Evolutionary conservation across 352 stramenopile genomes (phyloP).

Genomic region (Pythium phragmitis): DNA sequence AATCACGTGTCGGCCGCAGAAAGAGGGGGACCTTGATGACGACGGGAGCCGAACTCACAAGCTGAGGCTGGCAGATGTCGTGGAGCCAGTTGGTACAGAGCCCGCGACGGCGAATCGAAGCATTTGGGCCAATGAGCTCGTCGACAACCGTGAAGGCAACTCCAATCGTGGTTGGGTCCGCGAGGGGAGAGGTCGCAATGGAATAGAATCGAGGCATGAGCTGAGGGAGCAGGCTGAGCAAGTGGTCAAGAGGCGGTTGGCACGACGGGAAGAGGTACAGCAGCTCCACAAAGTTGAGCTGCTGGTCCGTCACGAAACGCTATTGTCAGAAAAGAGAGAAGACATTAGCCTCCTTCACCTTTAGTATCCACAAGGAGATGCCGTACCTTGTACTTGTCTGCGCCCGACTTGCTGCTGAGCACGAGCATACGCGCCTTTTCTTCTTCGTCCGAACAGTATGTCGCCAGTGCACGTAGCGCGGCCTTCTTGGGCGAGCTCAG

Average conservation of each 20-base stretch:
- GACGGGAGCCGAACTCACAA: constrained; percentile 10
- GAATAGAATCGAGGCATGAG: constrained; percentile 96
- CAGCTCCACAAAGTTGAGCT: constrained; percentile 89
- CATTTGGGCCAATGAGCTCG: constrained; percentile 51
- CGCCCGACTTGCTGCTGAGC: constrained; percentile 68
- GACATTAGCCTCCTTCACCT: background rate
- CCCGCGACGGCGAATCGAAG: constrained; percentile 39
- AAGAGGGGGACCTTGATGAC: constrained; percentile 82
- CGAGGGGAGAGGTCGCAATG: constrained; percentile 91
- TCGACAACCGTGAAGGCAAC: constrained; percentile 93
- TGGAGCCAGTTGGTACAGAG: constrained; percentile 74
- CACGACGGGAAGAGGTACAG: constrained; percentile 93
- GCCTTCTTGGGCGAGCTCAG: constrained; percentile 78
- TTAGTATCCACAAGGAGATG: background rate
- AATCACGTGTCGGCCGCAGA: constrained; percentile 88
- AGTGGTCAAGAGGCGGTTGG: constrained; percentile 78
- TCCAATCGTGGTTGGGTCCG: constrained; percentile 54
- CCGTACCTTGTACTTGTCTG: constrained; percentile 64
- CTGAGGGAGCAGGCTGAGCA: constrained; percentile 85
- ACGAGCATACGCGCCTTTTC: constrained; percentile 60
- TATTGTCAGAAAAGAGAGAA: constrained; percentile 30
- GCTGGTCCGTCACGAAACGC: constrained; percentile 85
- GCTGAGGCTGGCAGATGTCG: constrained; percentile 41
- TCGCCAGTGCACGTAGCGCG: constrained; percentile 56
- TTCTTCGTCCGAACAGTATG: constrained; percentile 62